Conservation (phyloP, 2,329 filamentous ascomycete species). For the Macrophomina phaseolina region DNA sequence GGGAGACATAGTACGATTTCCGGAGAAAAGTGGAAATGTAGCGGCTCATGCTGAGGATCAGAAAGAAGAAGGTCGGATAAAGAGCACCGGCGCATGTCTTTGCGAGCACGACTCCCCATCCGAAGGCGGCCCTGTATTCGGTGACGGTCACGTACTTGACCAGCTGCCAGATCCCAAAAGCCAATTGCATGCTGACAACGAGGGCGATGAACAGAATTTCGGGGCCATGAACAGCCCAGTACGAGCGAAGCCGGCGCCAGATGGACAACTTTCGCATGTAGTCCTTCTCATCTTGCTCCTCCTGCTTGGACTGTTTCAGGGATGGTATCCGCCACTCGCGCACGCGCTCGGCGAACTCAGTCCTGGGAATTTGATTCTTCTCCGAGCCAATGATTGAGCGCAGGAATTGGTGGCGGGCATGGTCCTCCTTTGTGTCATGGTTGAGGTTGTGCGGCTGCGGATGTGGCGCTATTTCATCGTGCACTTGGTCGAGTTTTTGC, state of each 20-base stretch:
- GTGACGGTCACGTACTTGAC: slow-evolving; percentile 57
- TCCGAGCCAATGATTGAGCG: slow-evolving; percentile 56
- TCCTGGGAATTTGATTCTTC: slow-evolving; percentile 51
- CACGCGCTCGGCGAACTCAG: slow-evolving; percentile 55
- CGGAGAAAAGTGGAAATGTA: slow-evolving; percentile 61
- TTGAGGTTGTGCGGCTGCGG: slow-evolving; percentile 54
- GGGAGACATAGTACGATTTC: slow-evolving; percentile 57
- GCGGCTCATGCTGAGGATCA: slow-evolving; percentile 64
- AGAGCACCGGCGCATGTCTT: slow-evolving; percentile 62
- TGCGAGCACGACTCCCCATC: slow-evolving; percentile 62
- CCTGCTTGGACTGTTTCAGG: slow-evolving; percentile 54
- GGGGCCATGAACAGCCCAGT: slow-evolving; percentile 62
- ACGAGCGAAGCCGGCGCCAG: slow-evolving; percentile 56
- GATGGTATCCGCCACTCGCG: slow-evolving; percentile 57
- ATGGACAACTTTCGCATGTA: slow-evolving; percentile 54
- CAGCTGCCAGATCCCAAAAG: slow-evolving; percentile 62
- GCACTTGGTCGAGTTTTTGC: slow-evolving; percentile 59
- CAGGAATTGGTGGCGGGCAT: slow-evolving; percentile 58
- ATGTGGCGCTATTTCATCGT: slow-evolving; percentile 57
- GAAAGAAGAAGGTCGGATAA: slow-evolving; percentile 64
- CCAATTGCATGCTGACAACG: slow-evolving; percentile 56
- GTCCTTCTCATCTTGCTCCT: slow-evolving; percentile 54
- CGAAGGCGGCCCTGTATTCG: slow-evolving; percentile 57
- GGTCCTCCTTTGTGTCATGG: slow-evolving; percentile 44
- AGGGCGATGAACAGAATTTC: slow-evolving; percentile 57